Conservation (phyloP, 1,284 basidiomycete genomes). For the Neolentinus lepideus region DNA sequence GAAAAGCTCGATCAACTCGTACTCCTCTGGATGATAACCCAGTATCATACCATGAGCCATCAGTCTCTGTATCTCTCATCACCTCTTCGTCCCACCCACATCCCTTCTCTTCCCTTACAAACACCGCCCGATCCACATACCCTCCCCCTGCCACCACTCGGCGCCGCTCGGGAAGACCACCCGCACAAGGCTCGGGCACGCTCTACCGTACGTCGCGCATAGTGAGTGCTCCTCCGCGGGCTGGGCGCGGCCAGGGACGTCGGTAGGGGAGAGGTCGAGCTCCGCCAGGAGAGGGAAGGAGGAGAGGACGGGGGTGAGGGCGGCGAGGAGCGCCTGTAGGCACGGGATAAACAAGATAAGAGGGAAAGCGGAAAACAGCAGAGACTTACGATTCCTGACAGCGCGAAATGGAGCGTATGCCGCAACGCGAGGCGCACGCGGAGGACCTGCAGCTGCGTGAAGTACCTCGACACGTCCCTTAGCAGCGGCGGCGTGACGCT, state of each 20-base stretch:
- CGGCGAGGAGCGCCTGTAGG: constrained; percentile 27
- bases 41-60: too few species aligned
- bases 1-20: too few species aligned
- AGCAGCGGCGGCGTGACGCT: constrained; percentile 49
- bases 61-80: too few species aligned
- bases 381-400: constrained; percentile 56
- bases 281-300: constrained; percentile 25
- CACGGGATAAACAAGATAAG: constrained; percentile 1
- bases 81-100: too few species aligned
- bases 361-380: constrained; percentile 4
- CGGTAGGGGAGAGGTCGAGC: constrained; percentile 53
- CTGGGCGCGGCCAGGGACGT: constrained; percentile 30
- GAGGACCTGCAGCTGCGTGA: constrained; percentile 41
- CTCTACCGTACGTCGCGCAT: constrained; percentile 46
- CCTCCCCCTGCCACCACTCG: constrained; percentile 11
- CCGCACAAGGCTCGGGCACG: constrained; percentile 43
- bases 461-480: constrained; percentile 43
- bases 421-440: constrained; percentile 52
- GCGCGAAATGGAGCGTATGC: constrained; percentile 55
- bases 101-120: too few species aligned
- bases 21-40: too few species aligned
- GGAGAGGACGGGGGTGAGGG: constrained; percentile 29
- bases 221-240: constrained; percentile 38
- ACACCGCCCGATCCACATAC: background rate
- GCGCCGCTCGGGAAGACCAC: constrained; percentile 50